Base-by-base conservation (phyloP, 805 yeast genomes). In the Novakomyces olei region DNA sequence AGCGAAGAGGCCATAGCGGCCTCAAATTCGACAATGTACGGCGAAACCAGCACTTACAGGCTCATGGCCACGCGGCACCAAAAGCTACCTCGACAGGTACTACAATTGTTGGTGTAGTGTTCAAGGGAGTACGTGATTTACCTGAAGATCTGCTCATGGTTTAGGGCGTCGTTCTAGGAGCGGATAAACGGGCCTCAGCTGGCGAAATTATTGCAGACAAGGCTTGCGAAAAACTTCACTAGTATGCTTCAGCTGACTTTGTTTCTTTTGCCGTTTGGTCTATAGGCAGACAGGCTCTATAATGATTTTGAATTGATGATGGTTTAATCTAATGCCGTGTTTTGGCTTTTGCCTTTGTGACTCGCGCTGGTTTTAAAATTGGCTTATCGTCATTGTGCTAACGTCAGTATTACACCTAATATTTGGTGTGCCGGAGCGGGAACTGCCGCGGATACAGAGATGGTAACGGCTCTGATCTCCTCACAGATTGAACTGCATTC, bases 391-490 rank as follows among this genome's bases (percentile, higher is more conserved):
- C n/a, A n/a, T n/a, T n/a, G n/a, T n/a, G n/a, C n/a, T n/a, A n/a
- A n/a, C n/a, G n/a, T n/a, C n/a, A n/a, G n/a, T n/a, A 63, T 83
- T 41, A 67, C 93, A 5, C 93, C 95, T 6, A 67, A 65, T 48
- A 81, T 83, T 50, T 85, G 95, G 95, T 85, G 98, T 70, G 98
- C 98, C 33, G 98, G 98, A 47, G 98, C 98, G 3, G 98, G 98
- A 54, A 88, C 98, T n/a, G 98, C 98, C 19, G 96, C 98, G 5
- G 98, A 88, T 52, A 88, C 95, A 8, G 96, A 88, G 53, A 80
- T 81, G 71, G 96, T 88, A 26, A 88, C 98, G 4, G 93, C 81
- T 53, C 63, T 88, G 48, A 81, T 81, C 43, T 69, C 80, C 24
- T 78, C 93, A 25, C 83, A 85, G 51, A 60, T 88, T 41, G 98